These are phyloP conservation scores for Sarcodon sp. DNA, from an alignment of 768 basidiomycete genomes.

Conservation along the genomic window DNA sequence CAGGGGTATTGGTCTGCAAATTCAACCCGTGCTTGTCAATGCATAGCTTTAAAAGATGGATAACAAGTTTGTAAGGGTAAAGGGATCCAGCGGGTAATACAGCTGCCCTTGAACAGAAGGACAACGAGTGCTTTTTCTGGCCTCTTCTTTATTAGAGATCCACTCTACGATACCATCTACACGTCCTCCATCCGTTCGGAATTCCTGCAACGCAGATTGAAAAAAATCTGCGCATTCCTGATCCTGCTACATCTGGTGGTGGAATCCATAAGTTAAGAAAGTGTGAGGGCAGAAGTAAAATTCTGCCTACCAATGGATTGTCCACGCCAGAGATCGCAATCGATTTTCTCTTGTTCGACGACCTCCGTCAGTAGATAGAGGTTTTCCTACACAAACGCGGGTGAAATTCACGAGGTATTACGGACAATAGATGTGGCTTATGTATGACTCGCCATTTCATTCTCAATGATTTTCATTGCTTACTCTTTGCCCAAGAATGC, in stretches of 20 bases:
- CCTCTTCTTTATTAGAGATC: constrained; percentile 12
- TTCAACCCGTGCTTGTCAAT: constrained; percentile 12
- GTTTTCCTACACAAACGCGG: constrained; percentile 7
- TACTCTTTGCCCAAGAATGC: constrained; percentile 12
- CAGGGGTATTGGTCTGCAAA: constrained; percentile 18
- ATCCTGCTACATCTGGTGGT: constrained; percentile 7
- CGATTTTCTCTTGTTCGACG: constrained; percentile 12
- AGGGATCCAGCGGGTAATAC: constrained; percentile 9
- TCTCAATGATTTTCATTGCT: constrained; percentile 14
- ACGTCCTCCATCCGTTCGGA: constrained; percentile 17
- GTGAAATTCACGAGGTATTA: not conserved
- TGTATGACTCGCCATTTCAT: constrained; percentile 7
- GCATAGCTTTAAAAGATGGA: constrained; percentile 10
- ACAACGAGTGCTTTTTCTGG: constrained; percentile 3
- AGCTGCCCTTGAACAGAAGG: constrained; percentile 5
- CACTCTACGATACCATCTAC: constrained; percentile 13
- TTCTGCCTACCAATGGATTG: constrained; percentile 9
- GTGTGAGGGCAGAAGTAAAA: not conserved
- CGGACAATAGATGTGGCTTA: not conserved
- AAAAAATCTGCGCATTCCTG: constrained; percentile 11
- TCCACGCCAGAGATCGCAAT: constrained; percentile 17
- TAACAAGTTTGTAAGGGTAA: constrained; percentile 13
- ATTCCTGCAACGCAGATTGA: constrained; percentile 10
- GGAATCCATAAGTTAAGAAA: not conserved
- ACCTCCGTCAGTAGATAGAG: constrained; percentile 9